phyloP scores from a whole-genome alignment of 192 early-diverging fungal species.

The Gonapodya prolifera region DNA sequence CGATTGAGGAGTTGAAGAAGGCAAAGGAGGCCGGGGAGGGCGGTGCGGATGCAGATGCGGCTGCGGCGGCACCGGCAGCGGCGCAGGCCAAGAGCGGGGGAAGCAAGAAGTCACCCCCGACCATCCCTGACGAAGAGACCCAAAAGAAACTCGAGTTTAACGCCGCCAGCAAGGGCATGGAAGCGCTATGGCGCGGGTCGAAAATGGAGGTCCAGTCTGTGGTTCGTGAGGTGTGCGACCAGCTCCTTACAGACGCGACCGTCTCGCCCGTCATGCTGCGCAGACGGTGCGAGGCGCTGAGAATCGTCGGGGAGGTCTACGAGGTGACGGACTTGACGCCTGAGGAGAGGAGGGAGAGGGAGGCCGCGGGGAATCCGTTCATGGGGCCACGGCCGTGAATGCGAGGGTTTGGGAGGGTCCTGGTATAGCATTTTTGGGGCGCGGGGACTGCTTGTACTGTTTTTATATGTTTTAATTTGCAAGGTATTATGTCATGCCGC shows the following conservation, averaged over 20 bases:
- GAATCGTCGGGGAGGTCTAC: conserved; percentile 76
- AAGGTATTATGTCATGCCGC: too few species aligned
- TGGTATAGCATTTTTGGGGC: too few species aligned
- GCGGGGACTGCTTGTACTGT: too few species aligned
- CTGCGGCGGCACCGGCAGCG: too few species aligned
- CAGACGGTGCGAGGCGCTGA: conserved; percentile 67
- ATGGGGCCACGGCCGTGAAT: too few species aligned
- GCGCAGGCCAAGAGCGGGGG: too few species aligned
- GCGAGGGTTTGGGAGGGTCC: too few species aligned
- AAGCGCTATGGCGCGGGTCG: conserved; percentile 84
- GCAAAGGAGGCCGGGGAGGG: conserved; percentile 43
- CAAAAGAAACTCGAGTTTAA: conserved; percentile 33
- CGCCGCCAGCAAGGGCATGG: conserved; percentile 60
- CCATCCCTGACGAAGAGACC: conserved; percentile 21
- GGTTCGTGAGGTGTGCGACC: conserved; percentile 83
- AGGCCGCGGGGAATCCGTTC: too few species aligned
- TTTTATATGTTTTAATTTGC: too few species aligned
- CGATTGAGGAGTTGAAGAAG: conserved; percentile 65
- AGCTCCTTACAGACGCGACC: conserved; percentile 55
- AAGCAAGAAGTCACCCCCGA: conserved; percentile 20
- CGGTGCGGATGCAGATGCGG: too few species aligned
- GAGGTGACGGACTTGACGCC: conserved; percentile 55
- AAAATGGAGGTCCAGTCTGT: conserved; percentile 92
- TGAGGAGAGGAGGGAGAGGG: too few species aligned
- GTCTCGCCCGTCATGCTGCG: conserved; percentile 36